These are phyloP conservation scores for Nissolia schottii DNA, from an alignment of 306 rosid species.

Conservation along the genomic window DNA sequence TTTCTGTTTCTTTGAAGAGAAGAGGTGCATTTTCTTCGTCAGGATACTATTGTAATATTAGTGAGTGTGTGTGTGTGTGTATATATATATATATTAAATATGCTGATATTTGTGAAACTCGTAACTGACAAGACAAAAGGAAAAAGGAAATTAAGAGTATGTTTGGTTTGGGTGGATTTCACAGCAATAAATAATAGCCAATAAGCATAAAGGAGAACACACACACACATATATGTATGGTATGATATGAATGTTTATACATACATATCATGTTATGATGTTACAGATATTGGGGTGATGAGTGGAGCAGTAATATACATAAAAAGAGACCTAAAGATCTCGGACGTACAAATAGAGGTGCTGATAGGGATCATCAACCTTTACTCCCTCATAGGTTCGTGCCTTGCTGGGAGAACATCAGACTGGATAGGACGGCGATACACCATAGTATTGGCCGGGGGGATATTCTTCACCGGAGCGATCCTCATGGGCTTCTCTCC, in stretches of 20 bases:
- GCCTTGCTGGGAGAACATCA: conserved; percentile 76
- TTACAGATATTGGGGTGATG: conserved; percentile 88
- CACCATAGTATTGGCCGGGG: conserved; percentile 68
- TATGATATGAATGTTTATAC: not conserved
- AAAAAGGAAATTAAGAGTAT: no score
- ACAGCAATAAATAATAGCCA: not conserved
- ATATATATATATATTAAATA: not conserved
- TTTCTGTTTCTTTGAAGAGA: not conserved
- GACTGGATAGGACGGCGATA: conserved; percentile 93
- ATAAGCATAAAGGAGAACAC: not conserved
- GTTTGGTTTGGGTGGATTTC: no score
- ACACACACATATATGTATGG: no score
- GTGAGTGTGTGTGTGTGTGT: no score
- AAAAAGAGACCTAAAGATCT: conserved; percentile 44
- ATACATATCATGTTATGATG: not conserved
- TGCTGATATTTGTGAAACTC: not conserved
- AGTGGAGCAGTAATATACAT: conserved; percentile 75
- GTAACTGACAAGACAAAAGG: not conserved
- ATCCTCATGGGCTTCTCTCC: conserved; percentile 85
- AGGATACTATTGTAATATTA: not conserved
- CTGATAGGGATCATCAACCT: conserved; percentile 68
- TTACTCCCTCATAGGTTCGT: conserved; percentile 65
- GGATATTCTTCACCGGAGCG: conserved; percentile 72
- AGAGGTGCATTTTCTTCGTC: not conserved
- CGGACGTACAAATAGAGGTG: conserved; percentile 51